These are phyloP conservation scores for Schrenkiella parvula DNA, from an alignment of 345 rosid species.

Conservation along the genomic window DNA sequence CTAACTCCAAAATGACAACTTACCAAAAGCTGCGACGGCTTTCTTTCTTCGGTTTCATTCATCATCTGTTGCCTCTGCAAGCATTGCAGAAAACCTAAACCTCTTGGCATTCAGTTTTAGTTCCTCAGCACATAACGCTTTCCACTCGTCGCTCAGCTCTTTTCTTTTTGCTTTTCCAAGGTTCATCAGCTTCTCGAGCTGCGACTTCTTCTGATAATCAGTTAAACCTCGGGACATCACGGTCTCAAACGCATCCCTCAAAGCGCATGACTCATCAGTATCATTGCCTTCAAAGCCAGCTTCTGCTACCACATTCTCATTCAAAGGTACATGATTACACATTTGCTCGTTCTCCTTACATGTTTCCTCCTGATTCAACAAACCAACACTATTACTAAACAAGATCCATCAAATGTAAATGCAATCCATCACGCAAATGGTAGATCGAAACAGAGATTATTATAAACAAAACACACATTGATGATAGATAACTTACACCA, in stretches of 20 bases:
- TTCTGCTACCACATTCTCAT: neutral
- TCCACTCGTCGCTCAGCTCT: slow-evolving; percentile 25
- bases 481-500: neutral
- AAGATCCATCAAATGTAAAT: too few species aligned
- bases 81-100: neutral
- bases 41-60: neutral
- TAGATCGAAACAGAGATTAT: too few species aligned
- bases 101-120: neutral
- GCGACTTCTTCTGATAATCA: slow-evolving; percentile 11
- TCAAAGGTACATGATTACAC: neutral
- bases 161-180: neutral
- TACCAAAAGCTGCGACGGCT: neutral
- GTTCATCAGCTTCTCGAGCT: slow-evolving; percentile 10
- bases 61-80: slow-evolving; percentile 8
- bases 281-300: neutral
- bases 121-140: slow-evolving; percentile 3
- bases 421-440: too few species aligned
- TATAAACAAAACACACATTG: too few species aligned
- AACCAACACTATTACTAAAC: neutral
- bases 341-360: neutral
- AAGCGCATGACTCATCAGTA: neutral
- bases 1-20: neutral
- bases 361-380: neutral
- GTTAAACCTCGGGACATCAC: neutral
- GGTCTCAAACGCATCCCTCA: slow-evolving; percentile 27